Evolutionary conservation across 805 yeast species (phyloP), one percentile per base, ranked within the genome.

Genomic region (Candida sphagnicola): DNA sequence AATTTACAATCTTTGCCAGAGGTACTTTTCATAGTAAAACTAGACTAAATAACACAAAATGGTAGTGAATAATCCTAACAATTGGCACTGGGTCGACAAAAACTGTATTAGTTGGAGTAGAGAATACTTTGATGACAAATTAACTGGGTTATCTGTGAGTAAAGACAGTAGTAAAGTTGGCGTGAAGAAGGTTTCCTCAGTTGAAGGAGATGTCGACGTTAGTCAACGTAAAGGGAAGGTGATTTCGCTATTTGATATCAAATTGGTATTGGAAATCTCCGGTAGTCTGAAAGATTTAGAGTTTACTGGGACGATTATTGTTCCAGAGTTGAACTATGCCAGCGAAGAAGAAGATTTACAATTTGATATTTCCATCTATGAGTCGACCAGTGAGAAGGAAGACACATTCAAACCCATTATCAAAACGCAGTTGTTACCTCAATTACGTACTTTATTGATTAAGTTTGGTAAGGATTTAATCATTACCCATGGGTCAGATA

Each of bases 31-130:
- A 21, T 11, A n/a, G n/a, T n/a, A n/a, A 21, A 21, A 21, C 25
- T 21, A 11, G 25, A 11, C 8, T 8, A 25, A n/a, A 23, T 18
- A 13, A 10, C 33, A 11, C 11, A 31, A 30, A 5, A 91, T 91
- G 97, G 97, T 86, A 29, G 90, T 93, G 23, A 84, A 88, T 65
- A 93, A 91, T 74, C 98, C 98, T 28, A 93, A 93, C 64, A 91
- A 91, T 68, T 91, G 99, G 99, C 99, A 93, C 73, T 93, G 98
- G 98, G 97, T 90, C 46, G 97, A 91, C 66, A 91, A 91, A 63
- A 93, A 93, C 71, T 93, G 99, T 67, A 75, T 91, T 41, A 82
- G 78, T 40, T 93, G 99, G 99, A 75, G 96, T 10, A 78, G 78
- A 44, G 72, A 75, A 29, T 91, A 91, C 61, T 86, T 93, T 60